Evolutionary conservation across 495 filamentous ascomycete genomes (phyloP), one percentile per base, ranked within the genome.

Genomic region (Letharia columbiana): DNA sequence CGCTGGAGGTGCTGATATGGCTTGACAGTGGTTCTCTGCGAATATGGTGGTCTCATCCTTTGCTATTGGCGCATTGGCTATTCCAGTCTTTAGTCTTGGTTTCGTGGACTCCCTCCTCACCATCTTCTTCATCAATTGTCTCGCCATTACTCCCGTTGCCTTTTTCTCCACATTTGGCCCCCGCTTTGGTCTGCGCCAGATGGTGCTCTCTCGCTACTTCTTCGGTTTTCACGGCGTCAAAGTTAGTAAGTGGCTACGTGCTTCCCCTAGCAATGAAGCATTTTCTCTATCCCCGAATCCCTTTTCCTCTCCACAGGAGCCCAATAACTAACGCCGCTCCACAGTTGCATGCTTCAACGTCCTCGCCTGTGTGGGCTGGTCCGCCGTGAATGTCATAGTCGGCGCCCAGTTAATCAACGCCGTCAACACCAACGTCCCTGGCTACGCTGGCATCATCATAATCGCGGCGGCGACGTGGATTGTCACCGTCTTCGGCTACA

Each of bases 11-110:
- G 31, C 47, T 61, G 62, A 66, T 31, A 42, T 45, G 37, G 12
- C 13, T 66, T 47, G 47, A 69, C 72, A 92, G 90, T 93, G 91
- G 90, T 74, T 91, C 61, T 87, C 89, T 1, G 87, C 88, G 67
- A 93, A 93, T 76, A 89, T 93, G 87, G 88, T 91, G 61, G 86
- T 92, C 58, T 87, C 86, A 47, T 87, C 89, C 18, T 93, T 95
- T 70, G 89, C 90, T 42, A 86, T 95, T 66, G 91, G 90, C 63
- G 86, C 87, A 4, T 79, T 93, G 8, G 86, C 80, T n/a, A 77
- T 85, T 45, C 81, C 84, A 1, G 75, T 88, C 58, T 93, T 90
- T 75, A 66, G 75, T 33, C 81, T 93, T 17, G 87, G 88, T 31
- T 92, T 91, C 69, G 79, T 89, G 56, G 90, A 93, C 69, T 84